Evolutionary conservation across 805 yeast genomes (phyloP).

Genomic region (Lachancea waltii): DNA sequence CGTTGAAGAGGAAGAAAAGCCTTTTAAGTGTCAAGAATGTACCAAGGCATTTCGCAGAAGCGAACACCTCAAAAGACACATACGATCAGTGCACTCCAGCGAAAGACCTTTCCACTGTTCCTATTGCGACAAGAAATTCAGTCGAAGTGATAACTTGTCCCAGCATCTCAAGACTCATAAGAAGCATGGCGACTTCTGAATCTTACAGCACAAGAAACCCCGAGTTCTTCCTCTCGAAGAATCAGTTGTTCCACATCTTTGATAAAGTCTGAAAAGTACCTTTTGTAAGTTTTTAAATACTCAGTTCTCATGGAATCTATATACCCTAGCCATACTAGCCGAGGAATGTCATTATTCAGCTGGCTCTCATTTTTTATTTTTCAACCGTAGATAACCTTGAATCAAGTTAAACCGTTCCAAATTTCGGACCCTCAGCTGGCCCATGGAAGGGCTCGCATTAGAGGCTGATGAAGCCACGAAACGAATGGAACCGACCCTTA

Average conservation of each 20-base stretch:
- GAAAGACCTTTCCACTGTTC: constrained; percentile 54
- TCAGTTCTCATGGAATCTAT: background rate
- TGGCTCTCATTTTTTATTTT: background rate
- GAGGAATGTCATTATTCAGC: background rate
- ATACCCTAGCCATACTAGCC: background rate
- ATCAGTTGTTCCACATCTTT: too few species aligned
- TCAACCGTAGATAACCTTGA: background rate
- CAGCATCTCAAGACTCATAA: constrained; percentile 56
- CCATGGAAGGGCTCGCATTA: background rate
- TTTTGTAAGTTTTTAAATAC: background rate
- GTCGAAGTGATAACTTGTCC: constrained; percentile 59
- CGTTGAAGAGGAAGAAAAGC: constrained; percentile 30
- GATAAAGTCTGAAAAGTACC: constrained; percentile 7
- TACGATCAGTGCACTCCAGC: constrained; percentile 57
- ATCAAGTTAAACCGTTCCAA: too few species aligned
- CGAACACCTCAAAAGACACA: constrained; percentile 63
- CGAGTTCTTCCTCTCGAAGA: too few species aligned
- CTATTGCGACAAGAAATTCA: constrained; percentile 53
- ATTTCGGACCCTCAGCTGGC: background rate
- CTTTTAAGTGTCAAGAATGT: constrained; percentile 35
- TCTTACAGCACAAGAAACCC: background rate
- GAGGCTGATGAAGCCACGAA: background rate
- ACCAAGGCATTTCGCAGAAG: constrained; percentile 47
- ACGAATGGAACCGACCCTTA: constrained; percentile 6
- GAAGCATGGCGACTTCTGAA: constrained; percentile 27